Conservation (phyloP, 2,329 filamentous ascomycete genomes). For the Botrytis paeoniae region DNA sequence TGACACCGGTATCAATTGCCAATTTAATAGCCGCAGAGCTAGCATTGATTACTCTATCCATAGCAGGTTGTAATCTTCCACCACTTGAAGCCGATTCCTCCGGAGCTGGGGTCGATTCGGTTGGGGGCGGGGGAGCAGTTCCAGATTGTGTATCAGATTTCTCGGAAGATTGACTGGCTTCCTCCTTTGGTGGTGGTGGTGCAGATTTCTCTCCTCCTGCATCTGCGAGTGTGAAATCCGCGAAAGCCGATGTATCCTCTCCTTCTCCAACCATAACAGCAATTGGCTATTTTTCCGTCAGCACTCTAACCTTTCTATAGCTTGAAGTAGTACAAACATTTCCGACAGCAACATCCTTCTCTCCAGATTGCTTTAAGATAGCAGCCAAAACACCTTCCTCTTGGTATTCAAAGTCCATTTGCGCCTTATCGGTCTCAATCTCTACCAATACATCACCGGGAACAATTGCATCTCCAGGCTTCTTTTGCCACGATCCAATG, state of each 20-base stretch:
- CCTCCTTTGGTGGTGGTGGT: constrained; percentile 61
- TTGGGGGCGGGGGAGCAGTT: constrained; percentile 57
- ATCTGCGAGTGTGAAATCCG: constrained; percentile 82
- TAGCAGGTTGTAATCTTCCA: constrained; percentile 75
- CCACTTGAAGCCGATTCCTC: constrained; percentile 71
- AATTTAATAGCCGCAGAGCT: constrained; percentile 73
- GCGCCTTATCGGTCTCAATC: constrained; percentile 99
- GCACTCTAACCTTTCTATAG: constrained; percentile 24
- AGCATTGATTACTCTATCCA: constrained; percentile 77
- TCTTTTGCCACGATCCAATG: constrained; percentile 98
- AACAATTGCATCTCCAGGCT: constrained; percentile 79
- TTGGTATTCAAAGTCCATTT: constrained; percentile 99
- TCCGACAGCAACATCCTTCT: constrained; percentile 91
- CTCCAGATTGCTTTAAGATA: constrained; percentile 86
- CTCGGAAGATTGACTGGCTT: constrained; percentile 61
- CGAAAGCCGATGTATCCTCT: constrained; percentile 81
- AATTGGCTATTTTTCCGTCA: constrained; percentile 68
- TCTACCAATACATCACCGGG: constrained; percentile 95
- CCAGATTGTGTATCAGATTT: constrained; percentile 54
- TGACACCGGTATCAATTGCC: constrained; percentile 79
- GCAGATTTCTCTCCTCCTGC: constrained; percentile 78
- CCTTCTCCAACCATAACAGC: constrained; percentile 93
- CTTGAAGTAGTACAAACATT: constrained; percentile 64
- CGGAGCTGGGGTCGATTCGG: constrained; percentile 62
- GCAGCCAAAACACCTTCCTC: constrained; percentile 96